Percentiles rank a stretch among this genome's conserved stretches.
Evolutionary conservation across 140 eudicot species (phyloP).

Genomic region (Stevia rebaudiana): DNA sequence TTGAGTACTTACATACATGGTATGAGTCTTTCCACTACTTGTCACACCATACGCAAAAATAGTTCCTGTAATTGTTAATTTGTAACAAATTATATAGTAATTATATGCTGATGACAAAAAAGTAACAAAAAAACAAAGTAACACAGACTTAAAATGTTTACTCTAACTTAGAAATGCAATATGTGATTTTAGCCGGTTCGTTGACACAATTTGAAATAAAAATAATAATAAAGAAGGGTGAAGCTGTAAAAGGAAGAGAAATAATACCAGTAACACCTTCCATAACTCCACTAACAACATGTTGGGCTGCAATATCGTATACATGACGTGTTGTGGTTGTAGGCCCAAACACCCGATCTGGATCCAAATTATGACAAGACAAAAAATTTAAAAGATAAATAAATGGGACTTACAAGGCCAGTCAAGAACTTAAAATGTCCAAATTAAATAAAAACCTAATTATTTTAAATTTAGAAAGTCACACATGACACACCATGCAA

Average conservation of each 20-base stretch:
- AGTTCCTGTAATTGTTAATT: constrained; percentile 59
- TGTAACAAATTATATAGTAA: constrained; percentile 18
- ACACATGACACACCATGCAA: not conserved
- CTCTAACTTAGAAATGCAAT: too few species aligned
- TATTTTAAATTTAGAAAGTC: not conserved
- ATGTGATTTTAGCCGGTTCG: too few species aligned
- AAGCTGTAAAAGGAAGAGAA: constrained; percentile 3
- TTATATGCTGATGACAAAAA: not conserved
- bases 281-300: constrained; percentile 87
- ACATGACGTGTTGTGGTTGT: constrained; percentile 94
- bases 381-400: not conserved
- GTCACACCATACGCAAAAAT: constrained; percentile 97
- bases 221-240: not conserved
- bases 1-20: constrained; percentile 73
- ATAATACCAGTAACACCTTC: constrained; percentile 82
- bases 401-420: constrained; percentile 14
- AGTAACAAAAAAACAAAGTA: too few species aligned
- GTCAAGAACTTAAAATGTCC: constrained; percentile 8
- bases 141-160: too few species aligned
- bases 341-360: constrained; percentile 97
- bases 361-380: constrained; percentile 8
- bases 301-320: constrained; percentile 92
- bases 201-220: not conserved
- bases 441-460: not conserved
- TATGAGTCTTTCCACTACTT: constrained; percentile 98